Evolutionary conservation across 129 eudicot species (phyloP).

Genomic region (Heracleum sosnowskyi): DNA sequence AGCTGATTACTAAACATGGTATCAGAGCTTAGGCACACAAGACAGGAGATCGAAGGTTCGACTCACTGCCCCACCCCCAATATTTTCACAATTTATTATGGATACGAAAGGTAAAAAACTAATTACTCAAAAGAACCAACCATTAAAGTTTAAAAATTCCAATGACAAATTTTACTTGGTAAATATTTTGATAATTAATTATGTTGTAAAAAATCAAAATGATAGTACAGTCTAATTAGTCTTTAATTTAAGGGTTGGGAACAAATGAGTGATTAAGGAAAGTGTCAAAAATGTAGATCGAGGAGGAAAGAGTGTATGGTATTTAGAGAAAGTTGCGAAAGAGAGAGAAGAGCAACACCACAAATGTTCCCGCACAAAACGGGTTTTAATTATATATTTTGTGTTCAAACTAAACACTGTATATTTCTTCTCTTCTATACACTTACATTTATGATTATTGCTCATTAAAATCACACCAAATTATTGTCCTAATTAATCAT

Average conservation of each 20-base stretch:
- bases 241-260: neutral
- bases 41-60: too few species aligned
- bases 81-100: too few species aligned
- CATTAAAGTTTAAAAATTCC: too few species aligned
- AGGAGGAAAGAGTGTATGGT: neutral
- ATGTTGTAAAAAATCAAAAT: neutral
- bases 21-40: too few species aligned
- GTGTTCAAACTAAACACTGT: neutral
- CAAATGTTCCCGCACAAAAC: slow-evolving; percentile 1
- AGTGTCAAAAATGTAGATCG: neutral
- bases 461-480: neutral
- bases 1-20: too few species aligned
- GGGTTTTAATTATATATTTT: neutral
- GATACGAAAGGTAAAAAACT: too few species aligned
- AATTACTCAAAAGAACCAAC: too few species aligned
- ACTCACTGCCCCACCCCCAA: too few species aligned
- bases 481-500: neutral
- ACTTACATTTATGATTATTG: neutral
- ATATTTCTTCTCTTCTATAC: neutral
- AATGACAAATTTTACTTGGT: too few species aligned
- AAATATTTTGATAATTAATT: too few species aligned
- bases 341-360: neutral
- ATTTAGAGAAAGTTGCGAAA: neutral
- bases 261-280: neutral
- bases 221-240: neutral